A percentile compares a stretch with the other conserved stretches of the same genome.
phyloP scores from a whole-genome alignment of 192 early-diverging fungal genomes.

The Coemansia sp. region DNA sequence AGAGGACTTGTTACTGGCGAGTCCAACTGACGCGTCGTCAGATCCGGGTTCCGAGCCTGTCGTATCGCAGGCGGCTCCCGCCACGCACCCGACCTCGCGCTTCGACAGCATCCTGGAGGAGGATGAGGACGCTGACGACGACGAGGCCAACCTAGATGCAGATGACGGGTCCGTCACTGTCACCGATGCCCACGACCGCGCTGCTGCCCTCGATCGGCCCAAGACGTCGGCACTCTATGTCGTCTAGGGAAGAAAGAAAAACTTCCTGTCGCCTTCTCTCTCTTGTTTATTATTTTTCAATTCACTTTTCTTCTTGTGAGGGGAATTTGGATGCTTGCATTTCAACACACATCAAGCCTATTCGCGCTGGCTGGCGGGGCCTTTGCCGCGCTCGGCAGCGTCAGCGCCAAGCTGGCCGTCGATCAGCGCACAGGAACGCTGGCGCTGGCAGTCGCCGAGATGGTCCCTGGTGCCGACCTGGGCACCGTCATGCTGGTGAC shows the following conservation, averaged over 20 bases:
- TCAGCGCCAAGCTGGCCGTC: conserved; percentile 77
- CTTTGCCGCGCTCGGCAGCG: conserved; percentile 73
- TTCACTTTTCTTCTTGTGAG: not conserved
- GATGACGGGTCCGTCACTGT: conserved; percentile 2
- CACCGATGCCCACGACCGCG: not conserved
- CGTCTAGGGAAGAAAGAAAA: not conserved
- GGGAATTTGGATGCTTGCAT: conserved; percentile 21
- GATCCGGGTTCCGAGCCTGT: not conserved
- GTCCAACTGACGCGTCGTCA: not conserved
- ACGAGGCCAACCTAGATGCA: conserved; percentile 29
- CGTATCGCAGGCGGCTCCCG: conserved; percentile 20
- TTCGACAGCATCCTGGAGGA: conserved; percentile 53
- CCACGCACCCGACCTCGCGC: conserved; percentile 46
- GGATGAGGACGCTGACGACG: conserved; percentile 43
- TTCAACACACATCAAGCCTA: conserved; percentile 33
- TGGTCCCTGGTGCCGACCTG: conserved; percentile 10
- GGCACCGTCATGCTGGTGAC: conserved; percentile 7
- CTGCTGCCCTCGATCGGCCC: not conserved
- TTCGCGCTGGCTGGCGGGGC: conserved; percentile 60
- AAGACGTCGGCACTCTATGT: conserved; percentile 1
- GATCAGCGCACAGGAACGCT: conserved; percentile 18
- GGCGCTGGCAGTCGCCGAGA: conserved; percentile 10
- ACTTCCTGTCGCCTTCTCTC: not conserved
- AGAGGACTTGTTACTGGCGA: not conserved
- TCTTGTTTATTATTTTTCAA: not conserved